Evolutionary conservation across 805 yeast species (phyloP).

Genomic region (Candida easanensis): DNA sequence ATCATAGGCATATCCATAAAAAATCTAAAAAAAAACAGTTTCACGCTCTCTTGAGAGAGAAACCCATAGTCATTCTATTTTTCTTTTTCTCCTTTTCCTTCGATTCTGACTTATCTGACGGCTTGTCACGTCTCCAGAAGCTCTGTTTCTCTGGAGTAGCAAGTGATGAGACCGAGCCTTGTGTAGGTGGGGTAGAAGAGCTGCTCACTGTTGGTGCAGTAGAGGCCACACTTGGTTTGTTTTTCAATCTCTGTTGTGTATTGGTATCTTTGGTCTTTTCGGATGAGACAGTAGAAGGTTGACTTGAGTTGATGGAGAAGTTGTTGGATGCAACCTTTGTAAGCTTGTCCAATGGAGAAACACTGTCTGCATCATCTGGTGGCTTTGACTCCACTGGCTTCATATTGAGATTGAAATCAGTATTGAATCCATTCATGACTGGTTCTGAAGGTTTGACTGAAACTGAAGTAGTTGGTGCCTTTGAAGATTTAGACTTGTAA

Average conservation of each 20-base stretch:
- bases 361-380: constrained; percentile 9
- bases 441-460: neutral
- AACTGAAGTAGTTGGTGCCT: neutral
- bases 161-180: neutral
- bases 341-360: constrained; percentile 23
- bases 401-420: constrained; percentile 15
- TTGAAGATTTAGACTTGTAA: constrained; percentile 17
- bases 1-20: neutral
- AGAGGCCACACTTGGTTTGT: constrained; percentile 7
- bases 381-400: constrained; percentile 4
- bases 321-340: constrained; percentile 15
- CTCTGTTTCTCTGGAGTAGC: constrained; percentile 2
- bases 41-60: constrained; percentile 12
- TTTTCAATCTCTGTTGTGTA: constrained; percentile 3
- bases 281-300: constrained; percentile 20
- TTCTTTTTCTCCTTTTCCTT: constrained; percentile 14
- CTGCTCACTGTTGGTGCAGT: constrained; percentile 1
- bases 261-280: constrained; percentile 4
- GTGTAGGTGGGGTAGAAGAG: constrained; percentile 1
- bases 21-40: neutral
- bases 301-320: constrained; percentile 17
- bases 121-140: constrained; percentile 22
- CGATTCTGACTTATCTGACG: constrained; percentile 3
- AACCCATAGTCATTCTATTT: constrained; percentile 27
- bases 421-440: constrained; percentile 9